phyloP scores from a whole-genome alignment of 2,329 filamentous ascomycete species.

The Fusarium veterinarium region DNA sequence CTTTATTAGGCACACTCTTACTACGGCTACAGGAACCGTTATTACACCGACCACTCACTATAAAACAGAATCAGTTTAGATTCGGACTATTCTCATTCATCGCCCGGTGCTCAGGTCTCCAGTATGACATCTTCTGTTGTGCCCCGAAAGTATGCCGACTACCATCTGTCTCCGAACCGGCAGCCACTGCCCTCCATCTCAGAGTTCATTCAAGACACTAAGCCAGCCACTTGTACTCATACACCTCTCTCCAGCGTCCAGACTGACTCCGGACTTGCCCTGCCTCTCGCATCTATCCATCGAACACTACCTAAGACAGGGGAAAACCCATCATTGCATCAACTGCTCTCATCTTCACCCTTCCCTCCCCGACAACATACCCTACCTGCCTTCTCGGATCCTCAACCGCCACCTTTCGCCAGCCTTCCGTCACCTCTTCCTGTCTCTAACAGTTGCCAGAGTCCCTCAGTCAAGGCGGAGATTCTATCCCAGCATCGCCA shows the following conservation, averaged over 20 bases:
- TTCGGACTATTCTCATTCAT: background rate
- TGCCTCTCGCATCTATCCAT: background rate
- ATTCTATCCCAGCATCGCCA: background rate
- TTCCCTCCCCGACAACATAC: background rate
- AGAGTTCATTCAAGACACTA: background rate
- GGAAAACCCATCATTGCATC: background rate
- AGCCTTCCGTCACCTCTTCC: background rate
- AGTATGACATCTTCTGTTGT: background rate
- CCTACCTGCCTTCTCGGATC: background rate
- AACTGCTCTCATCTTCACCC: background rate
- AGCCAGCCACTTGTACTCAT: background rate
- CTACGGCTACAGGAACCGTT: background rate
- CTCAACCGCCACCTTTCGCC: background rate
- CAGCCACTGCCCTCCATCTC: background rate
- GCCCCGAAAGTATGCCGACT: background rate
- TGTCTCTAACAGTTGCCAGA: background rate
- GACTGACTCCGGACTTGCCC: background rate
- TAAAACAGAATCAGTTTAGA: background rate
- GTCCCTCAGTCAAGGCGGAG: background rate
- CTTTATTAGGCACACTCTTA: background rate
- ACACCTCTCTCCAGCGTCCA: background rate
- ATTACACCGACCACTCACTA: background rate
- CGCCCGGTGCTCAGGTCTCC: background rate
- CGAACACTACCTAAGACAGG: background rate
- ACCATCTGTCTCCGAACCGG: background rate